These are phyloP conservation scores for Mycena belliarum DNA, from an alignment of 768 basidiomycete genomes.

Conservation along the genomic window DNA sequence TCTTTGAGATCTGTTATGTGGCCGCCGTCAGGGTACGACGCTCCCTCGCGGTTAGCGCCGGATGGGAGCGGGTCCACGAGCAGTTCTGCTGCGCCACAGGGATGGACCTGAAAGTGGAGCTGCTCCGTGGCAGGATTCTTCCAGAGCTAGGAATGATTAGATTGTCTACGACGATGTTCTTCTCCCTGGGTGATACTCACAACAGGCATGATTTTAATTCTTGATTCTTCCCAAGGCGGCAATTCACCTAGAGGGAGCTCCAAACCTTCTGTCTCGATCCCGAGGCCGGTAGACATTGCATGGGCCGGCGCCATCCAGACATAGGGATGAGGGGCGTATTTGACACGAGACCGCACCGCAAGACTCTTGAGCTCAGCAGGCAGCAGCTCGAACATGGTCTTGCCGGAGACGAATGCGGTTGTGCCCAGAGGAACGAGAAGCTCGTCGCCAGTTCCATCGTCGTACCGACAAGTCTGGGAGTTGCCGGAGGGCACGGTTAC, in stretches of 20 bases:
- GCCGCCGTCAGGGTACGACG: conserved; percentile 83
- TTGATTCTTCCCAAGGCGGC: conserved; percentile 78
- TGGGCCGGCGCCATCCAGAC: conserved; percentile 89
- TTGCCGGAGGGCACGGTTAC: conserved; percentile 69
- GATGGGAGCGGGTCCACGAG: conserved; percentile 72
- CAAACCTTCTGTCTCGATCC: conserved; percentile 76
- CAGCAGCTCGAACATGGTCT: conserved; percentile 82
- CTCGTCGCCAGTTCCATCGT: conserved; percentile 87
- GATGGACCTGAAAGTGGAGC: conserved; percentile 90
- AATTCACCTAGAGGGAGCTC: conserved; percentile 69
- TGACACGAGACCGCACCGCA: conserved; percentile 74
- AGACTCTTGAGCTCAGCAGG: conserved; percentile 73
- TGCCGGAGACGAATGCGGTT: conserved; percentile 83
- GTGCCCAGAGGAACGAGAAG: conserved; percentile 82
- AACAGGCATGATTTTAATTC: conserved; percentile 69
- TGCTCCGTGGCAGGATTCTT: conserved; percentile 86
- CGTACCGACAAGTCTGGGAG: conserved; percentile 69
- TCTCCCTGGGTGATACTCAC: conserved; percentile 23
- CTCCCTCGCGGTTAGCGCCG: conserved; percentile 55
- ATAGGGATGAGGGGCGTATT: conserved; percentile 85
- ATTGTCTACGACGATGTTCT: not conserved
- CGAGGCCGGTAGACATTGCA: conserved; percentile 76
- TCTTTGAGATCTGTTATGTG: conserved; percentile 73
- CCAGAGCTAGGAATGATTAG: conserved; percentile 61
- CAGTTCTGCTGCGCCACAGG: conserved; percentile 69